Evolutionary conservation across 2,329 filamentous ascomycete species (phyloP), one percentile per base, ranked within the genome.

Genomic region (Ophiostoma australiae): DNA sequence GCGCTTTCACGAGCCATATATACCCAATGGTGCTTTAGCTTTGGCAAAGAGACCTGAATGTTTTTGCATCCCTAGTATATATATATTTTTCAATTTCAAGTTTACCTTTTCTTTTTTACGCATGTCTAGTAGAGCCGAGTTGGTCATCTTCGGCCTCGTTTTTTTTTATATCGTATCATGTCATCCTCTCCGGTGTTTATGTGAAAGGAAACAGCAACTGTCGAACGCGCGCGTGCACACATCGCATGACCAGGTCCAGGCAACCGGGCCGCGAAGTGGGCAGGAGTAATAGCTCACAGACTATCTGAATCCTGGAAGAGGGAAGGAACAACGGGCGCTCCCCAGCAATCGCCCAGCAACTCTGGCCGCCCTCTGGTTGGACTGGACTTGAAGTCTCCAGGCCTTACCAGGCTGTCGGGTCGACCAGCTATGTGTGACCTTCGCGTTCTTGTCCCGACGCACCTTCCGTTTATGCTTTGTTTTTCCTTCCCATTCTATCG

Each of bases 401-500:
- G 17, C n/a, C 20, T 66, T 39, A 7, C 31, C 61, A 39, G n/a
- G 17, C 31, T 35, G 61, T 65, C 31, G 61, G 63, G 35, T 66
- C 33, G 35, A 23, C 11, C 20, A 3, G 33, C 33, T n/a, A 23
- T 37, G n/a, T n/a, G n/a, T n/a, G 31, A 13, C 61, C 15, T 65
- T 37, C n/a, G 31, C 17, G 23, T 13, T 23, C 66, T 48, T 27
- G 27, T 2, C 39, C 44, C 31, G 17, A n/a, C 31, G 44, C 44
- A 55, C 67, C 68, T 69, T 69, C 33, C 35, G 20, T 69, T 11
- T n/a, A 11, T 27, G 23, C 55, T 33, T 48, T 69, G 48, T 63
- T 61, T 69, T 61, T 63, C 48, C 48, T 61, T 69, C 68, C 61
- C 55, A 23, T 39, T 58, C 31, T 23, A 31, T 68, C 66, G 66